phyloP scores from a whole-genome alignment of 306 rosid genomes.

The Gastrolobium villosum region DNA sequence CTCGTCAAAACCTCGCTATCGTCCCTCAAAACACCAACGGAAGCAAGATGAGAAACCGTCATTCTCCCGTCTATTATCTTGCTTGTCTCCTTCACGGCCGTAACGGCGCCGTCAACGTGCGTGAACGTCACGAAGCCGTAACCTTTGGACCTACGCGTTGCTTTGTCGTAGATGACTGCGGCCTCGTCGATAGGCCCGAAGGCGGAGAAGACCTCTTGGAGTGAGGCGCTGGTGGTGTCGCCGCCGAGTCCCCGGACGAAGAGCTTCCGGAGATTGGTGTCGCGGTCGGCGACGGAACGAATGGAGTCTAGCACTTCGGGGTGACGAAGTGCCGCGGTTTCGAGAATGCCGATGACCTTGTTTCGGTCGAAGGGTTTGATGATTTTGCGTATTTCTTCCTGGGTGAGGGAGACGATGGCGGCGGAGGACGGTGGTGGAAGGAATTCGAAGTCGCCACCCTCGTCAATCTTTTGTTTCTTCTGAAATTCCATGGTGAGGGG shows the following conservation, averaged over 20 bases:
- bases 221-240: slow-evolving; percentile 73
- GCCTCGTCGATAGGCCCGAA: slow-evolving; percentile 76
- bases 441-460: slow-evolving; percentile 52
- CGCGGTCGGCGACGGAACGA: slow-evolving; percentile 51
- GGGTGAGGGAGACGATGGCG: background rate
- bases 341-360: slow-evolving; percentile 64
- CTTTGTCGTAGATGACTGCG: slow-evolving; percentile 64
- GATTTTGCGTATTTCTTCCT: slow-evolving; percentile 65
- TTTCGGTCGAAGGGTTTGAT: slow-evolving; percentile 64
- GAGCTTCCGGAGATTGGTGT: slow-evolving; percentile 71
- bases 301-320: slow-evolving; percentile 59
- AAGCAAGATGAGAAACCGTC: slow-evolving; percentile 73
- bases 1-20: slow-evolving; percentile 51
- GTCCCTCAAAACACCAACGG: background rate
- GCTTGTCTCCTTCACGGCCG: slow-evolving; percentile 77
- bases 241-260: slow-evolving; percentile 79
- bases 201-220: slow-evolving; percentile 70
- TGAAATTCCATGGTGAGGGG: slow-evolving; percentile 55
- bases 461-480: slow-evolving; percentile 73
- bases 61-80: slow-evolving; percentile 78
- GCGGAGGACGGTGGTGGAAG: slow-evolving; percentile 41
- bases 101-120: slow-evolving; percentile 73
- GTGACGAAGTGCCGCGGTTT: slow-evolving; percentile 63
- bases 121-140: slow-evolving; percentile 77
- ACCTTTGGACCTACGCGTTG: slow-evolving; percentile 69